Evolutionary conservation across 148 eudicot species (phyloP).

Genomic region (Hydrangea macrophylla): DNA sequence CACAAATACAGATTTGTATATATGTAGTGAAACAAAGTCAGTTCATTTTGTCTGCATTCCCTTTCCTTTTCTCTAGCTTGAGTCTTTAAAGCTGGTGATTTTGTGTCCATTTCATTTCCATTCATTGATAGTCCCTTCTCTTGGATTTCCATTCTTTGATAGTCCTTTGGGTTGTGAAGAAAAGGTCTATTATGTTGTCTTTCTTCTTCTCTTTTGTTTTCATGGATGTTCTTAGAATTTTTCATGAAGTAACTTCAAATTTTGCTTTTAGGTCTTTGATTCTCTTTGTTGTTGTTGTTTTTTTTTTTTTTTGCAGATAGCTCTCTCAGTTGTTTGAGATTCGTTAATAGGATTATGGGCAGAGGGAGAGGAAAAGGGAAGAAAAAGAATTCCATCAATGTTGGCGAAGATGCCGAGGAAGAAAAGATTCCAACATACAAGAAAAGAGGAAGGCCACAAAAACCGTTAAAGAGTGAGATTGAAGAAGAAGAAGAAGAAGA

Average conservation of each 20-base stretch:
- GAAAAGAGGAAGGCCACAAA: constrained; percentile 63
- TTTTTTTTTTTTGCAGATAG: constrained; percentile 32
- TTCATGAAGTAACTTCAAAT: background rate
- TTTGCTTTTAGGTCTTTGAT: background rate
- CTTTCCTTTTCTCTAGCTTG: background rate
- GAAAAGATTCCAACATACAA: constrained; percentile 39
- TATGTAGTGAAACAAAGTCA: background rate
- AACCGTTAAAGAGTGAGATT: constrained; percentile 35
- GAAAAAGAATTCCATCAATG: constrained; percentile 32
- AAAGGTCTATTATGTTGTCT: background rate
- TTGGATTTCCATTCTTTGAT: background rate
- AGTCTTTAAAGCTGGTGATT: background rate
- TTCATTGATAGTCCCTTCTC: background rate
- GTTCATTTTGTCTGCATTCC: background rate
- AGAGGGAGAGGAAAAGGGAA: constrained; percentile 62
- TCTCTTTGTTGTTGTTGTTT: no score
- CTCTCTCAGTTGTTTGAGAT: constrained; percentile 11
- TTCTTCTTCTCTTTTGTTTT: constrained; percentile 1
- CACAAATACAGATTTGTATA: background rate
- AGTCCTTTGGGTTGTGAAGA: background rate
- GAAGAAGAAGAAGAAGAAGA: constrained; percentile 41
- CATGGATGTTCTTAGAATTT: background rate
- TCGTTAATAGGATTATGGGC: constrained; percentile 39
- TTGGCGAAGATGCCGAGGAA: constrained; percentile 44
- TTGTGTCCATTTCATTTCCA: constrained; percentile 3